Conservation (phyloP, 2,329 filamentous ascomycete species). For the Paecilomyces sp. region DNA sequence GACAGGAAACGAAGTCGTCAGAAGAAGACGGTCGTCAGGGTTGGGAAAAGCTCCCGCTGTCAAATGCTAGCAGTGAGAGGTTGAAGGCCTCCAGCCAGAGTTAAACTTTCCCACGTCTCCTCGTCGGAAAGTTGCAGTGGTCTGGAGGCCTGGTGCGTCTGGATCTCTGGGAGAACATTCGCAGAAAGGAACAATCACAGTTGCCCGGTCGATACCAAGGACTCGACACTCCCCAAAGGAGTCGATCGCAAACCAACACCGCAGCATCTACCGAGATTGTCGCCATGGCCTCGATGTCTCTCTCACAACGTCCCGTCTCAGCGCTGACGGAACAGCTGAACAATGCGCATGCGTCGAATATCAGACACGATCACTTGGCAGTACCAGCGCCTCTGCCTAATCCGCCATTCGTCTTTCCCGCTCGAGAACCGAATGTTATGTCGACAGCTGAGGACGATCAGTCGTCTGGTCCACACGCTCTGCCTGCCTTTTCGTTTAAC, state of each 20-base stretch:
- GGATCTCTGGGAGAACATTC: conserved; percentile 9
- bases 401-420: conserved; percentile 60
- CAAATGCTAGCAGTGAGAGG: conserved; percentile 15
- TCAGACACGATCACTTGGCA: conserved; percentile 13
- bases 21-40: background rate
- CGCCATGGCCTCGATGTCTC: conserved; percentile 30
- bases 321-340: conserved; percentile 21
- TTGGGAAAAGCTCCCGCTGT: background rate
- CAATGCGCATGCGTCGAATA: conserved; percentile 11
- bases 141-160: conserved; percentile 21
- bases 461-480: conserved; percentile 33
- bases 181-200: background rate
- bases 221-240: background rate
- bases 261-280: conserved; percentile 1
- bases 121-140: conserved; percentile 15
- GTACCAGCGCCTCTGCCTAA: conserved; percentile 44
- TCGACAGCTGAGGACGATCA: conserved; percentile 40
- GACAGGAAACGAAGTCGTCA: background rate
- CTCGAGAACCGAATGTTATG: conserved; percentile 38
- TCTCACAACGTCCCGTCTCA: conserved; percentile 23
- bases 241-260: conserved; percentile 3
- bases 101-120: conserved; percentile 14
- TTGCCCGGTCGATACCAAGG: background rate
- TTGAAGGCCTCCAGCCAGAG: conserved; percentile 20
- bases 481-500: conserved; percentile 33